Base-by-base conservation (phyloP, 1,284 basidiomycete genomes). In the Ganoderma multipileum region DNA sequence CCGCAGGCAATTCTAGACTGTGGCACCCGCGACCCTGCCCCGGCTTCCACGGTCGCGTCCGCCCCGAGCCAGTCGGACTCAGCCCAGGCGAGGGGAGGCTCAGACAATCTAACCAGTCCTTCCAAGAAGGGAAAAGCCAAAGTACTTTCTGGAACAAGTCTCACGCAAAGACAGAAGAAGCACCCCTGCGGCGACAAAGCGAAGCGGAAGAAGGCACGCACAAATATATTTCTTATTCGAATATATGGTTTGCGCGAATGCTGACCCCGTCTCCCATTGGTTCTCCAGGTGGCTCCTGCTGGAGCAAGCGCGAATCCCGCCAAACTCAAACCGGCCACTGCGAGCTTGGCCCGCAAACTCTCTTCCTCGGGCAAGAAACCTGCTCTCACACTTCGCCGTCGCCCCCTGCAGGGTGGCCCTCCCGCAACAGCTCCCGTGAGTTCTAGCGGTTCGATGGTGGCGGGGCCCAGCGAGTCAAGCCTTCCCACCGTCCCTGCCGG, bases 281-380 rank as follows among this genome's bases (percentile, higher is more conserved):
- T 64, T 66, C 41, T 54, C 20, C 47, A 72, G 71, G 65, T 68
- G 44, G 63, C 61, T 55, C 63, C 71, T n/a, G 50, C 60, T 52
- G 67, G 69, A 64, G 67, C 63, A 44, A 70, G 70, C 58, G 64
- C 66, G 47, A 75, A 74, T 28, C 61, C 68, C 58, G 72, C 68
- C 44, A 76, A 73, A 70, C 69, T 71, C 42, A 73, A 71, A 65
- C 62, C 71, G 3, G 64, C 67, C 61, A 64, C 71, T 54, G 61
- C 67, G 60, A 66, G 69, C 50, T 64, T 71, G 47, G 68, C 71
- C 23, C 69, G 70, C 16, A 70, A 69, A 60, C 30, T 69, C 41
- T 70, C 72, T 2, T 66, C 61, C 20, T 60, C 63, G 30, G 64
- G 65, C 54, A 72, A 61, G 64, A 70, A 68, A 55, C 33, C 70